Evolutionary conservation across 208 protist species (phyloP), one percentile per base, ranked within the genome.

Genomic region (Leishmania martiniquensis): DNA sequence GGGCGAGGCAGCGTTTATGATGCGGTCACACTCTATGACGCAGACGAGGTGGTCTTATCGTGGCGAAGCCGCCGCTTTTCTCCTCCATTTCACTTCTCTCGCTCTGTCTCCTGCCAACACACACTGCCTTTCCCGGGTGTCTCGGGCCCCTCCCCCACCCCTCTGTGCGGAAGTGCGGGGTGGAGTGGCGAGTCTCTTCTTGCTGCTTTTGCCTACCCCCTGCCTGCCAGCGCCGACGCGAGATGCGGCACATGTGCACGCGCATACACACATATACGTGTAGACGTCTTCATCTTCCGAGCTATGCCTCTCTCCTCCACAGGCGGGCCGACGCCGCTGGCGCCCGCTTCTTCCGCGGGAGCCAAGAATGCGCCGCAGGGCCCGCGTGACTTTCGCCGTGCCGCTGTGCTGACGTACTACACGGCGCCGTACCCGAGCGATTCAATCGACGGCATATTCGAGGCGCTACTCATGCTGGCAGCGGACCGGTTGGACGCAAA

Each of bases 321-420:
- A 52, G 4, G 42, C 52, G 44, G n/a, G 12, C 25, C 5, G 13
- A 70, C 42, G 66, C 44, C 44, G 42, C 2, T 17, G 63, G 7
- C 29, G 39, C 32, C 66, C 32, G 25, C 44, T 4, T 37, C 44
- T 29, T 29, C 25, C 25, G 22, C 44, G 25, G 66, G n/a, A 5
- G 66, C n/a, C 66, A 52, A 49, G 49, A 73, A 51, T n/a, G 72
- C 71, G 20, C 57, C 73, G 55, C 54, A 25, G 57, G 34, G 4
- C n/a, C n/a, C 25, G 51, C 72, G 42, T 32, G 47, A 69, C 75
- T 87, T 72, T 34, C 68, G 78, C 15, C 86, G 84, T 37, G 85
- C 87, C n/a, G 85, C 82, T 9, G 90, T 84, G 13, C 77, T 93
- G 20, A 88, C 86, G 34, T 93, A 91, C 77, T 49, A 51, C 39